Conservation (phyloP, 2,329 filamentous ascomycete species). For the Elsinoe ampelina region DNA sequence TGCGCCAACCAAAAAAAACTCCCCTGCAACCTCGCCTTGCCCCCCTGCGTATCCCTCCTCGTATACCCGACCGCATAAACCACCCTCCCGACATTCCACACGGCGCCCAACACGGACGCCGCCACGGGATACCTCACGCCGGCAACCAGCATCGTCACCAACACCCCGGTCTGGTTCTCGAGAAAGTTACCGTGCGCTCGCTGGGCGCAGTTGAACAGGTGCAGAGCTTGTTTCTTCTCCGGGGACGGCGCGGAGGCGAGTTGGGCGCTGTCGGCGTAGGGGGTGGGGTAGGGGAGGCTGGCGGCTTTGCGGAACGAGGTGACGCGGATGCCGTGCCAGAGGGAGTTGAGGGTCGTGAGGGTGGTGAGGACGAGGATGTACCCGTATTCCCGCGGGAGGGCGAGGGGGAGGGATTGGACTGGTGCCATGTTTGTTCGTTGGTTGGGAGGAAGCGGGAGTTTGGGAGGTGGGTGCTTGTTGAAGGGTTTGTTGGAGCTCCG, state of each 20-base stretch:
- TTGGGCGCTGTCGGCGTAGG: constrained; percentile 48
- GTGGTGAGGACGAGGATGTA: constrained; percentile 47
- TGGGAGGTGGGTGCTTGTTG: too few species aligned
- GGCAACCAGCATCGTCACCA: constrained; percentile 44
- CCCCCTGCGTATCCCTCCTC: constrained; percentile 28
- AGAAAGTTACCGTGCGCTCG: constrained; percentile 47
- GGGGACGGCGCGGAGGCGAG: constrained; percentile 34
- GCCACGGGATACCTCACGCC: constrained; percentile 46
- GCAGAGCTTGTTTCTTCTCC: constrained; percentile 34
- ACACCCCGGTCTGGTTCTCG: constrained; percentile 47
- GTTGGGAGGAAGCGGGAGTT: too few species aligned
- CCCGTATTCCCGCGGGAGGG: constrained; percentile 42
- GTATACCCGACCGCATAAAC: constrained; percentile 43
- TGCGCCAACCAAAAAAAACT: constrained; percentile 24
- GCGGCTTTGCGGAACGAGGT: constrained; percentile 41
- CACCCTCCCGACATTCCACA: constrained; percentile 43
- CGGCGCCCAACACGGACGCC: constrained; percentile 36
- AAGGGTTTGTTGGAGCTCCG: too few species aligned
- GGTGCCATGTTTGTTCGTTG: neutral
- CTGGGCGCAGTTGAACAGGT: constrained; percentile 44
- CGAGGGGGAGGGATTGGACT: constrained; percentile 21
- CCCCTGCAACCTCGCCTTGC: constrained; percentile 37
- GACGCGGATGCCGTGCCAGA: constrained; percentile 43
- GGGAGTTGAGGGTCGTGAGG: constrained; percentile 45
- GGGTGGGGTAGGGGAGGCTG: constrained; percentile 48